Base-by-base conservation (phyloP, 192 early-diverging fungal species). In the Rhizoclosmatium globosum region DNA sequence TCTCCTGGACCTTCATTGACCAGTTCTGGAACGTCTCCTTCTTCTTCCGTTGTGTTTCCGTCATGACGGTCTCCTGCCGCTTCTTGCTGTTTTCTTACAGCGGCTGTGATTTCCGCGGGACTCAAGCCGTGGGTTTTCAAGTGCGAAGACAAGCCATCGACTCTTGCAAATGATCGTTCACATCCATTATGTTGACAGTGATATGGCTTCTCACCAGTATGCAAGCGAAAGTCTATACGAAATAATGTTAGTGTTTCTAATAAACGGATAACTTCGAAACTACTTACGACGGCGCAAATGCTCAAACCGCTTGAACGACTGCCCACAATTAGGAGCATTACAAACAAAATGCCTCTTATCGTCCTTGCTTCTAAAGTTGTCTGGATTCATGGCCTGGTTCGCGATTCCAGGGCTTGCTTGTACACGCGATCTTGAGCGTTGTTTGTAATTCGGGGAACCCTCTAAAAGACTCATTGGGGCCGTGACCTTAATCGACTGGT, bases 231-330 rank as follows among this genome's bases (percentile, higher is more conserved):
- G 80, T 95, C 94, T 11, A 31, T 31, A 31, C 31, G 31, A 31
- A 31, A 31, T 31, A 31, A 31, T 31, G 31, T 31, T 31, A 31
- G 31, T 31, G 31, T 31, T 31, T 31, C 31, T 0, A 31, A 31
- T 31, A 31, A 31, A 31, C 31, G 31, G 31, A 31, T 31, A 31
- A 31, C 31, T 31, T 31, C 31, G 31, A 31, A 31, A 31, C 31
- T 31, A 31, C 31, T 31, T 31, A 31, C 31, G 31, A 31, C 94
- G 85, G 64, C 92, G 90, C 17, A 95, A 84, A 68, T 95, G 94
- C 79, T 94, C 93, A 66, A 90, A 85, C 44, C 93, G 90, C 79
- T 95, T 94, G 79, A 95, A 95, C 6, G 64, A 47, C 17, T 84
- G 71, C 11, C 76, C 76, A 64, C 87, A 88, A 13, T 43, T 60